These are phyloP conservation scores for Cystobasidium onofrii DNA, from an alignment of 768 basidiomycete species.

Conservation along the genomic window DNA sequence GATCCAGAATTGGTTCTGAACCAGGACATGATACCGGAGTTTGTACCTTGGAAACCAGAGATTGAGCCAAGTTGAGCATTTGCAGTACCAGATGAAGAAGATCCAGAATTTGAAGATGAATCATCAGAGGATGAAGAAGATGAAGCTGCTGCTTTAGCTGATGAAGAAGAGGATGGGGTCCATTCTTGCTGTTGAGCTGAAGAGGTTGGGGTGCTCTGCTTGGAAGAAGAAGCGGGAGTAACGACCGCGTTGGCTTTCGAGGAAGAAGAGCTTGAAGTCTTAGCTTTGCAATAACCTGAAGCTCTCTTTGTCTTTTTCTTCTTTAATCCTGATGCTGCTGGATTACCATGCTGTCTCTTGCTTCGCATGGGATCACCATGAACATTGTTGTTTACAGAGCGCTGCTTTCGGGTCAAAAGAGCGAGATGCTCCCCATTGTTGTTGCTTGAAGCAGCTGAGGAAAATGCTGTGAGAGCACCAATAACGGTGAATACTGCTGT, in stretches of 20 bases:
- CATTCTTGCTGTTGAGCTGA: not conserved
- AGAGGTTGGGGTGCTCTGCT: not conserved
- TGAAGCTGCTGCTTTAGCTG: not conserved
- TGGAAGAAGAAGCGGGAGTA: not conserved
- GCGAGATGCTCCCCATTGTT: not conserved
- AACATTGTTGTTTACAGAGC: not conserved
- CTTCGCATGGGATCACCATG: not conserved
- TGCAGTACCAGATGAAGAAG: not conserved
- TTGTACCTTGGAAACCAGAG: slow-evolving; percentile 24
- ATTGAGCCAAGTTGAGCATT: slow-evolving; percentile 10
- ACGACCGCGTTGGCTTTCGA: not conserved
- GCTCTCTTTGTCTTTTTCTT: not conserved
- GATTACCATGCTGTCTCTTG: not conserved
- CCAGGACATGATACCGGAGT: slow-evolving; percentile 17
- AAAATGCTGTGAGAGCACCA: not conserved
- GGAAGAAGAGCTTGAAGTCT: not conserved
- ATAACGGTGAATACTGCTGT: not conserved
- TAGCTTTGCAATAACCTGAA: not conserved
- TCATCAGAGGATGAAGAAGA: not conserved
- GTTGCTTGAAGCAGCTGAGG: not conserved
- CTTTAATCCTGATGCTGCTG: not conserved
- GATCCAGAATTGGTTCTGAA: slow-evolving; percentile 10
- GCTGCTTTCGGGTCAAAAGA: not conserved
- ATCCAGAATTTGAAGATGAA: not conserved
- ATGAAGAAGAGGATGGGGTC: not conserved